Base-by-base conservation (phyloP, 371 early-diverging fungal genomes). In the Mortierella sp. region DNA sequence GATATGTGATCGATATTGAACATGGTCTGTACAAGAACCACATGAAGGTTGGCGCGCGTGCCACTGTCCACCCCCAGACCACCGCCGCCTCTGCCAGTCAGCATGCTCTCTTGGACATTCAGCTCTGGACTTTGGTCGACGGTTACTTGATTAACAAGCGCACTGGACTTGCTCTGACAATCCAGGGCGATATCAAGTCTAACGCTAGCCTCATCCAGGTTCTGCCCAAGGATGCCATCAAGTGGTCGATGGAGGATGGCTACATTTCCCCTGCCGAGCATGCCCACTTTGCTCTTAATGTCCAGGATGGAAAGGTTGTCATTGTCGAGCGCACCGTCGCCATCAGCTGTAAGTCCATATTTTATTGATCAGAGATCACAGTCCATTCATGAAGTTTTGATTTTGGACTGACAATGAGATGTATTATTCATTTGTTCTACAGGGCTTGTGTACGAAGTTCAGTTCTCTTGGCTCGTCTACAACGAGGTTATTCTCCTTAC, bases 141-240 rank as follows among this genome's bases (percentile, higher is more conserved):
- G 85, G 86, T 18, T 81, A 86, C 67, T 66, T 88, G 73, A 81
- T 87, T 64, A 88, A 88, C 63, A 84, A 77, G 56, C 80, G 85
- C 55, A 88, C 86, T 52, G 87, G 87, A 23, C 73, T 87, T 37
- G 87, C 83, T 12, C 68, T 88, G 37, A 86, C 85, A 57, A 74
- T 83, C 48, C 74, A 84, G 60, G 67, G 70, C 21, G 75, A 68
- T 50, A 62, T 61, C 30, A 60, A 70, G 64, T 61, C 76, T 14
- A 84, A 77, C 61, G 80, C 69, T 16, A 70, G 68, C 19, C 61
- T 75, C 11, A 55, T 75, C 64, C 76, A 75, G 53, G 76, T 57
- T 51, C 60, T 75, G 23, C 76, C 70, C 55, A 70, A 70, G 76
- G 56, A 75, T 48, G 51, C 76, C 14, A 70, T 75, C 64, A 75